A percentile compares a stretch with the other conserved stretches of the same genome.
Conservation (phyloP, 164 flowering plant species). For the Stephania yunnanensis region DNA sequence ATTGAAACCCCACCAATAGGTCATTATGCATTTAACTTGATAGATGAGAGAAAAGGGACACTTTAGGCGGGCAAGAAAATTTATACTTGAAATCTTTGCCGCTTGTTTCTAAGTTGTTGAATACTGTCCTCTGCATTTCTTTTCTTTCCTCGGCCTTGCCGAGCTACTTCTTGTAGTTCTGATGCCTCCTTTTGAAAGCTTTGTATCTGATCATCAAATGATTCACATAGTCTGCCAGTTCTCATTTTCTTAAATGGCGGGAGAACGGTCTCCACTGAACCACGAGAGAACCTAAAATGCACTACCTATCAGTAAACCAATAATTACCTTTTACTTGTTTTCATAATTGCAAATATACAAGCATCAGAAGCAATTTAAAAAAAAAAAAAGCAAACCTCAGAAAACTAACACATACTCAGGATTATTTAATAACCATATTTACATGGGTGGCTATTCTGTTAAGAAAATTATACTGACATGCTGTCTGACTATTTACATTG, state of each 20-base stretch:
- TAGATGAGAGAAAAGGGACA: too few relatives aligned
- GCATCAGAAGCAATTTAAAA: background rate
- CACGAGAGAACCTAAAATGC: slow-evolving; percentile 72
- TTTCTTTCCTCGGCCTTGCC: slow-evolving; percentile 34
- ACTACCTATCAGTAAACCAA: background rate
- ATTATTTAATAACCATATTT: too few relatives aligned
- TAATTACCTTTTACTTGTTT: background rate
- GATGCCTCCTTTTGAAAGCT: slow-evolving; percentile 40
- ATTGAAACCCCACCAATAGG: background rate
- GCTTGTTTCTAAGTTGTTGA: slow-evolving; percentile 26
- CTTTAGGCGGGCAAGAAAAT: background rate
- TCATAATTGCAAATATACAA: background rate
- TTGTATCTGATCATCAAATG: slow-evolving; percentile 63
- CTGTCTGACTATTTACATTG: background rate
- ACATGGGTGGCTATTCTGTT: background rate
- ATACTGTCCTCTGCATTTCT: slow-evolving; percentile 40
- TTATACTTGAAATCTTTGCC: slow-evolving; percentile 47
- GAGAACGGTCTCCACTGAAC: slow-evolving; percentile 77
- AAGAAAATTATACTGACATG: background rate
- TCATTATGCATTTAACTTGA: background rate
- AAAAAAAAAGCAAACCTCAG: background rate
- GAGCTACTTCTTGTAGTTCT: slow-evolving; percentile 26
- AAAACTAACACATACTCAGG: background rate
- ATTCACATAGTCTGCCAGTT: slow-evolving; percentile 67
- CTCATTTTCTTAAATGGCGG: slow-evolving; percentile 63